Evolutionary conservation across 1,284 basidiomycete genomes (phyloP).

Genomic region (Erythrobasidium hasegawianum): DNA sequence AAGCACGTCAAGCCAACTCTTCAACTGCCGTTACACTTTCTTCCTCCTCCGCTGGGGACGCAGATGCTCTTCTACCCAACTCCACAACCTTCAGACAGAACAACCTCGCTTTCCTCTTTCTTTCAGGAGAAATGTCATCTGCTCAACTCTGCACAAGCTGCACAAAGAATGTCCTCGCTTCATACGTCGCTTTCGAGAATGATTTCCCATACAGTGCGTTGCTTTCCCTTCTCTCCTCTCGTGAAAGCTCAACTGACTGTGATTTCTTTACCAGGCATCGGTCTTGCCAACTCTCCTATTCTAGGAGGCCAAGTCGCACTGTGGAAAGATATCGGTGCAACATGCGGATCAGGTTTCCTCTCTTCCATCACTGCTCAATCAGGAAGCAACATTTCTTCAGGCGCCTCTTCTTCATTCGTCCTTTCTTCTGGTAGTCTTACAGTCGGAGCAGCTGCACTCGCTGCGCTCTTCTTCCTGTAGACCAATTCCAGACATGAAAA

Average conservation of each 20-base stretch:
- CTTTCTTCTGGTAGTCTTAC: not conserved
- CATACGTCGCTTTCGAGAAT: conserved; percentile 73
- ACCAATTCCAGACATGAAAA: not conserved
- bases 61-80: conserved; percentile 59
- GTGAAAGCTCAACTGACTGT: not conserved
- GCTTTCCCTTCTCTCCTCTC: not conserved
- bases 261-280: conserved; percentile 58
- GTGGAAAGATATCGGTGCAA: conserved; percentile 59
- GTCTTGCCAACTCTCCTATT: conserved; percentile 62
- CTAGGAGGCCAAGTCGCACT: conserved; percentile 64
- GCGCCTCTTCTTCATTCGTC: conserved; percentile 2
- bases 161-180: conserved; percentile 66
- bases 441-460: conserved; percentile 5
- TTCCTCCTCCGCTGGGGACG: conserved; percentile 18
- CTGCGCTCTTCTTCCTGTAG: conserved; percentile 7
- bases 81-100: conserved; percentile 59
- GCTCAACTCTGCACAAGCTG: conserved; percentile 70
- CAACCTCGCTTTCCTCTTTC: conserved; percentile 76
- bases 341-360: conserved; percentile 49
- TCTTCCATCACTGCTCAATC: conserved; percentile 38
- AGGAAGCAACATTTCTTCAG: conserved; percentile 27
- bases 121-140: conserved; percentile 56
- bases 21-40: conserved; percentile 14
- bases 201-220: conserved; percentile 59
- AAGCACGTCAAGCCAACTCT: conserved; percentile 32